Evolutionary conservation across 2,329 filamentous ascomycete genomes (phyloP).

Genomic region (Exophiala aquamarina): DNA sequence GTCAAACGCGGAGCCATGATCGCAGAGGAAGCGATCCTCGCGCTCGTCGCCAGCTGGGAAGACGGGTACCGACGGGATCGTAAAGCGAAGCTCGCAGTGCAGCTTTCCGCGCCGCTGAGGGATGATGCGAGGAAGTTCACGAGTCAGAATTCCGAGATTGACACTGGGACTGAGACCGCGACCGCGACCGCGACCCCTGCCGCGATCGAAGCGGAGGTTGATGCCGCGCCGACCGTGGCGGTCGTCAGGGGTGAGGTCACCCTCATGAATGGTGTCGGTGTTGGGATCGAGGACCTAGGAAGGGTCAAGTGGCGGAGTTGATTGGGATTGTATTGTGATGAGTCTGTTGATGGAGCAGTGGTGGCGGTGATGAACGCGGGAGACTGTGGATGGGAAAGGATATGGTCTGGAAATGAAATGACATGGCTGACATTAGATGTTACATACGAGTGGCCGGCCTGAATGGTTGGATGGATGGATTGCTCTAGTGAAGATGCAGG

Average conservation of each 20-base stretch:
- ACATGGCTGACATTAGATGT: no score
- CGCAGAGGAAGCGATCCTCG: conserved; percentile 44
- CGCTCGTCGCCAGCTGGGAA: conserved; percentile 42
- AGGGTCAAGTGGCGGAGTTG: no score
- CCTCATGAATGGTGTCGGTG: neutral
- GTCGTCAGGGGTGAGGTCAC: neutral
- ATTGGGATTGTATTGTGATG: no score
- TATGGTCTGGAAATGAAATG: no score
- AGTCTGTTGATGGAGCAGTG: no score
- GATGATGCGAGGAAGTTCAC: conserved; percentile 11
- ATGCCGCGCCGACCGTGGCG: no score
- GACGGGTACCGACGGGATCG: conserved; percentile 17
- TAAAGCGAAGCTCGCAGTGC: neutral
- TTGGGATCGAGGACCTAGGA: neutral
- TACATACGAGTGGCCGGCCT: no score
- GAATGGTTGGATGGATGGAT: no score
- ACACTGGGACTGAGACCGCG: neutral
- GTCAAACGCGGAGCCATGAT: conserved; percentile 41
- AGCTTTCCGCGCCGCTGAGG: neutral
- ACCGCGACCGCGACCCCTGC: no score
- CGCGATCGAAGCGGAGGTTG: neutral
- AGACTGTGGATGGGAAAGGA: no score
- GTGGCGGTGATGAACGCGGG: no score
- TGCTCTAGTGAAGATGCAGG: no score
- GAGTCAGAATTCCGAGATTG: conserved; percentile 17